These are phyloP conservation scores for Alloascoidea hylecoeti DNA, from an alignment of 805 yeast genomes.

Conservation along the genomic window DNA sequence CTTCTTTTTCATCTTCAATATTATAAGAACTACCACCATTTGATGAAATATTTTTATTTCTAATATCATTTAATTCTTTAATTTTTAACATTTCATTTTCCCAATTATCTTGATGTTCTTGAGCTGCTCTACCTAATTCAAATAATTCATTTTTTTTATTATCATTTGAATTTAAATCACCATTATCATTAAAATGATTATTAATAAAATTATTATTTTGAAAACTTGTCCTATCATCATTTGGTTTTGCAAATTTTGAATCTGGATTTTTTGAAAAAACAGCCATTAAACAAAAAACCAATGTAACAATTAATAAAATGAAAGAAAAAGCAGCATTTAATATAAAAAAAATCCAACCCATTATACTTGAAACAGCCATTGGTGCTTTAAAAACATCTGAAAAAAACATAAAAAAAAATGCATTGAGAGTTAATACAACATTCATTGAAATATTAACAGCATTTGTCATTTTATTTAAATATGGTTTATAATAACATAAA, in stretches of 20 bases:
- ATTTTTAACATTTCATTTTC: neutral
- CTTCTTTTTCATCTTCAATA: neutral
- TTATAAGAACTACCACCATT: too few relatives aligned
- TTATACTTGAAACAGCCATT: slow-evolving; percentile 61
- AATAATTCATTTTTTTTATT: neutral
- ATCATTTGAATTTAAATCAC: too few relatives aligned
- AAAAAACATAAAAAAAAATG: slow-evolving; percentile 76
- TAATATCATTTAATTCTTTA: neutral
- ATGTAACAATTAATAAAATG: slow-evolving; percentile 53
- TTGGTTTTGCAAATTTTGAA: slow-evolving; percentile 76
- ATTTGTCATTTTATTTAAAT: slow-evolving; percentile 73
- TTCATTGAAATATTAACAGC: slow-evolving; percentile 58
- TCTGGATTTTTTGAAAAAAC: slow-evolving; percentile 76
- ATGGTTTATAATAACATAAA: slow-evolving; percentile 57
- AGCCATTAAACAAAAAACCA: slow-evolving; percentile 50
- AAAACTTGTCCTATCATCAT: slow-evolving; percentile 61
- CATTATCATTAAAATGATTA: neutral
- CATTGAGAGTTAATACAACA: slow-evolving; percentile 61
- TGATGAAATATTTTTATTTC: neutral
- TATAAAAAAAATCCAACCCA: slow-evolving; percentile 87
- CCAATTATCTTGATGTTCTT: slow-evolving; percentile 1
- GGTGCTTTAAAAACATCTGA: slow-evolving; percentile 76
- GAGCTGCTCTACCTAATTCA: neutral
- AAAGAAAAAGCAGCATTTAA: slow-evolving; percentile 82
- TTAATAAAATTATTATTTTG: neutral